phyloP scores from a whole-genome alignment of 139 green algal genomes.

The Tetradesmus obliquus region DNA sequence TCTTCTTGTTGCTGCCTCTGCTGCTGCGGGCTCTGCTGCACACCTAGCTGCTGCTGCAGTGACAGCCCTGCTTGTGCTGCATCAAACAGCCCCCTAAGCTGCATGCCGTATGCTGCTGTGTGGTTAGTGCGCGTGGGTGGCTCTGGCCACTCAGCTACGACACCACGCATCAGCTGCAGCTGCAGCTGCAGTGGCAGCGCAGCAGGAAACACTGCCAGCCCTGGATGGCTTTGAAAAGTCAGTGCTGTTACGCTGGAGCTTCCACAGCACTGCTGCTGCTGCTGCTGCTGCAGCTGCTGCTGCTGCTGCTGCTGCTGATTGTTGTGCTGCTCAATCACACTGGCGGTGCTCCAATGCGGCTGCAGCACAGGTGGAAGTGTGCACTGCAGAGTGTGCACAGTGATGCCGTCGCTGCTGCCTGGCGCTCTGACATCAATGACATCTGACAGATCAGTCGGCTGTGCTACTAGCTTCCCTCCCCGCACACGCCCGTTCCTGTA shows the following conservation, averaged over 20 bases:
- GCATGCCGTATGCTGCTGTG: slow-evolving; percentile 28
- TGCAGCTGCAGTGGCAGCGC: slow-evolving; percentile 51
- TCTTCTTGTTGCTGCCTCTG: slow-evolving; percentile 6
- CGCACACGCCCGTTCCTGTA: slow-evolving; percentile 56
- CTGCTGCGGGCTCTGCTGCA: slow-evolving; percentile 5
- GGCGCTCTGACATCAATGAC: slow-evolving; percentile 58
- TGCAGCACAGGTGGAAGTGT: neutral
- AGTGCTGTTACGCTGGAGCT: neutral
- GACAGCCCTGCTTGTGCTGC: slow-evolving; percentile 59
- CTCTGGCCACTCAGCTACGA: slow-evolving; percentile 56
- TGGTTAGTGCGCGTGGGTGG: slow-evolving; percentile 76
- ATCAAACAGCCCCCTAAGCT: slow-evolving; percentile 58
- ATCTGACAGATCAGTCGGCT: slow-evolving; percentile 59
- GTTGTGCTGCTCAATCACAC: neutral
- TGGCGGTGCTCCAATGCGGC: neutral
- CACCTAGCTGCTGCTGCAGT: neutral
- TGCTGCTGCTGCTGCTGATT: neutral
- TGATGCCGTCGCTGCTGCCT: neutral
- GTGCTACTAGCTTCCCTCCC: slow-evolving; percentile 31
- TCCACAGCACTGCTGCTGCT: neutral
- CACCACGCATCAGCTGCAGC: slow-evolving; percentile 53
- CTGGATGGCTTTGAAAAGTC: slow-evolving; percentile 42
- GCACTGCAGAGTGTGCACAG: neutral
- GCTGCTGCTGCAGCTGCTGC: slow-evolving; percentile 4
- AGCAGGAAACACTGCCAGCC: slow-evolving; percentile 65